Evolutionary conservation across 495 filamentous ascomycete species (phyloP).

Genomic region (Xylaria venustula): DNA sequence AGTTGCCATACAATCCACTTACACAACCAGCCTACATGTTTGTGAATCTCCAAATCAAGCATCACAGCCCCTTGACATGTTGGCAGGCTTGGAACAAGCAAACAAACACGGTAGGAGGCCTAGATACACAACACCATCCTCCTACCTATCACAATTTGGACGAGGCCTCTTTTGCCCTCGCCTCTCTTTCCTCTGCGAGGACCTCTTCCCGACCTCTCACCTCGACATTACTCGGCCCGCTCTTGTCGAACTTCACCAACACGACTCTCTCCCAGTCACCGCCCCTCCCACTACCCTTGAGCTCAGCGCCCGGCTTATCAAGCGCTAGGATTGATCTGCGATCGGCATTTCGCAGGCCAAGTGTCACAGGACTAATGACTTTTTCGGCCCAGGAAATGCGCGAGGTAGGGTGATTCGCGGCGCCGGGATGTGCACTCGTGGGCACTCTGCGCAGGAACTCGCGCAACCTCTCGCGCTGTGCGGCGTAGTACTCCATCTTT

Average conservation of each 20-base stretch:
- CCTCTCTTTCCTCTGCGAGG: slow-evolving; percentile 35
- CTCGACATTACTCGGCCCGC: slow-evolving; percentile 53
- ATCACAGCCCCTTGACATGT: no score
- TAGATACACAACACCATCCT: background rate
- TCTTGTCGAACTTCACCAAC: slow-evolving; percentile 62
- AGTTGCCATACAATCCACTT: no score
- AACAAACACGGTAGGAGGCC: no score
- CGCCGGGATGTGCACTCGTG: slow-evolving; percentile 20
- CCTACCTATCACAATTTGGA: slow-evolving; percentile 21
- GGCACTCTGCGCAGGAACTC: slow-evolving; percentile 53
- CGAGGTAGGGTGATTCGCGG: slow-evolving; percentile 32
- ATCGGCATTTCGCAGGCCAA: slow-evolving; percentile 56
- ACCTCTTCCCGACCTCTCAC: slow-evolving; percentile 55
- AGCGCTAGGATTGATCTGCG: slow-evolving; percentile 63
- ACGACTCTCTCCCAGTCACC: slow-evolving; percentile 77
- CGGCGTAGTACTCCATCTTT: slow-evolving; percentile 44
- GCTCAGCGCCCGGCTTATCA: slow-evolving; percentile 69
- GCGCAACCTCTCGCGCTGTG: slow-evolving; percentile 55
- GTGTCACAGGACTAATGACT: slow-evolving; percentile 66
- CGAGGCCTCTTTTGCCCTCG: background rate
- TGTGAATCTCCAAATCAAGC: no score
- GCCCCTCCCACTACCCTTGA: slow-evolving; percentile 57
- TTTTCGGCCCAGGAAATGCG: slow-evolving; percentile 71
- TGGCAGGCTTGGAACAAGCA: no score
- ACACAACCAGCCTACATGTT: no score